Evolutionary conservation across 805 yeast species (phyloP).

Genomic region (Hanseniaspora meyeri): DNA sequence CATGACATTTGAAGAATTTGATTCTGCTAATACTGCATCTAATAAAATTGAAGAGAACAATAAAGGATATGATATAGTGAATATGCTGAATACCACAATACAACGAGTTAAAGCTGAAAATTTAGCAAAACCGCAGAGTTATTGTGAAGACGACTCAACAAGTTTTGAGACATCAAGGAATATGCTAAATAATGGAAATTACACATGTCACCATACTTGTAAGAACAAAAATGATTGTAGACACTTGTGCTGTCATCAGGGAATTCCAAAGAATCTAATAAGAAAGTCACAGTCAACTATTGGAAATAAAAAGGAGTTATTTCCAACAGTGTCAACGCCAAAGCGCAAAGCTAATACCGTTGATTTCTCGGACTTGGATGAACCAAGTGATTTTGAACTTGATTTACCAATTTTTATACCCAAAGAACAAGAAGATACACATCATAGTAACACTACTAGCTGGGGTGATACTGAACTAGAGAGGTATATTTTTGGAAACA

Average conservation of each 20-base stretch:
- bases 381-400: background rate
- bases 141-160: background rate
- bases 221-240: conserved; percentile 31
- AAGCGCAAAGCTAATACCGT: background rate
- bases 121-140: too few species aligned
- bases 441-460: background rate
- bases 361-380: background rate
- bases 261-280: conserved; percentile 22
- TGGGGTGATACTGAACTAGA: background rate
- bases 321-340: background rate
- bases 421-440: background rate
- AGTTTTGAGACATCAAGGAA: conserved; percentile 12
- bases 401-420: background rate
- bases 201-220: conserved; percentile 34
- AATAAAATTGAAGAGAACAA: conserved; percentile 25
- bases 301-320: background rate
- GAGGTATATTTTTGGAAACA: background rate
- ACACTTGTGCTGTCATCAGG: conserved; percentile 39
- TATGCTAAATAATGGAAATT: conserved; percentile 24
- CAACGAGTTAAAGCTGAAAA: conserved; percentile 6
- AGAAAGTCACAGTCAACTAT: background rate
- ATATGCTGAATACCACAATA: background rate
- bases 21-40: conserved; percentile 19
- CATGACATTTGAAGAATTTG: conserved; percentile 13
- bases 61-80: conserved; percentile 16